Evolutionary conservation across 2,329 filamentous ascomycete species (phyloP).

Genomic region (Stagonosporopsis rhizophila): DNA sequence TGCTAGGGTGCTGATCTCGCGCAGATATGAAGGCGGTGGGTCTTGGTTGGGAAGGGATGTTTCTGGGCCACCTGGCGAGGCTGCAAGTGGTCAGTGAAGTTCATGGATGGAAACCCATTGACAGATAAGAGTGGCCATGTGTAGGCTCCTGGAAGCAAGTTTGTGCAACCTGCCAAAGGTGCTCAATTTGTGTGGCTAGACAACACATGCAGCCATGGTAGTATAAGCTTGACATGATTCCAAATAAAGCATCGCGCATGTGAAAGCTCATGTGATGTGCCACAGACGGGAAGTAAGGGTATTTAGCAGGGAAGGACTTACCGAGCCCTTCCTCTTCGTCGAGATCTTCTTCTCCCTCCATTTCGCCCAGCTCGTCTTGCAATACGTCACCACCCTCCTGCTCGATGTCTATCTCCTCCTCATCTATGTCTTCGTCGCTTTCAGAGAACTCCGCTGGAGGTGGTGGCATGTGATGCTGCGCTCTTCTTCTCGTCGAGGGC

Average conservation of each 20-base stretch:
- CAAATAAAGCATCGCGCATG: background rate
- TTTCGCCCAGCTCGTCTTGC: constrained; percentile 33
- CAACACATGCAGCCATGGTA: background rate
- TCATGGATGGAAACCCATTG: background rate
- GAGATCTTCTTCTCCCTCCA: constrained; percentile 57
- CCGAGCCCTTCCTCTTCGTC: constrained; percentile 37
- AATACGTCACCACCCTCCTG: constrained; percentile 33
- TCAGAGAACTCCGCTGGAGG: constrained; percentile 33
- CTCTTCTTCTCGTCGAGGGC: constrained; percentile 36
- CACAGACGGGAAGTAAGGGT: background rate
- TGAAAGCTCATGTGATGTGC: constrained; percentile 3
- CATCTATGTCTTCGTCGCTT: constrained; percentile 36
- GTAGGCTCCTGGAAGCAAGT: background rate
- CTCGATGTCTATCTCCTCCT: constrained; percentile 29
- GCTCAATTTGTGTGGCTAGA: background rate
- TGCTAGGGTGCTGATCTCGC: constrained; percentile 84
- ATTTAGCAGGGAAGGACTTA: constrained; percentile 18
- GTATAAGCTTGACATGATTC: background rate
- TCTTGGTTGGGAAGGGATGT: constrained; percentile 27
- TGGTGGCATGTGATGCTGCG: constrained; percentile 25
- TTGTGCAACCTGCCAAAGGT: background rate
- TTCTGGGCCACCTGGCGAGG: constrained; percentile 24
- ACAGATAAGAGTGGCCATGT: background rate
- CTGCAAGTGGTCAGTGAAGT: constrained; percentile 16
- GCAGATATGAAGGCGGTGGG: constrained; percentile 61